Evolutionary conservation across 2,329 filamentous ascomycete species (phyloP), one percentile per base, ranked within the genome.

Genomic region (Claviceps spartinae): DNA sequence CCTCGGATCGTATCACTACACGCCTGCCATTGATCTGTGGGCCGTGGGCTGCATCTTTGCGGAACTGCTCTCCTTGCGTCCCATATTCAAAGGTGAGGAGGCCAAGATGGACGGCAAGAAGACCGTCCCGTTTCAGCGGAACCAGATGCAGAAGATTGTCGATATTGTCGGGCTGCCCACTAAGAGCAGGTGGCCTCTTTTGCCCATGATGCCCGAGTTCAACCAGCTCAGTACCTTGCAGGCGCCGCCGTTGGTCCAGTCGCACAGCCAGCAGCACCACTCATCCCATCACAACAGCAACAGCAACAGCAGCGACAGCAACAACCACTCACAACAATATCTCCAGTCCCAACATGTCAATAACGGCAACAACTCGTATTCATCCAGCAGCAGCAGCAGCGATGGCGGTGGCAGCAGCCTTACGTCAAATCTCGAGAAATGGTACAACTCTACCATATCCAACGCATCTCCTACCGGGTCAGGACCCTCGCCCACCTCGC

Each of bases 21-120:
- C 93, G 0, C 90, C 93, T 0, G 91, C 93, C 22, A 88, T 98
- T 57, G 93, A 98, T 66, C 82, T 97, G 67, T 98, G 93, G 93
- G 93, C 93, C 2, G 83, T 98, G 1, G 93, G 93, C 1, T 98
- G 93, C 67, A 98, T 98, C 62, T 97, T 98, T 63, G 93, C 93
- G 2, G 93, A 98, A 66, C 74, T 98, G 2, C 72, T 98, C 0
- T 90, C 87, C 1, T 72, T 98, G 3, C 79, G 91, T 1, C 93
- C 93, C 0, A 97, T 98, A 51, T 98, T 98, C 68, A 98, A 98
- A 65, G 93, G 93, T 0, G 93, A 98, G 63, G 93, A 98, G 68
- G 93, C 93, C 16, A 98, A 98, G 70, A 96, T 97, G 86, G 93
- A 98, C 67, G 87, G 81, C 60, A 98, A 98, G 69, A 97, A 97